phyloP scores from a whole-genome alignment of 2,329 filamentous ascomycete genomes.

The Dryadomyces quercivorus region DNA sequence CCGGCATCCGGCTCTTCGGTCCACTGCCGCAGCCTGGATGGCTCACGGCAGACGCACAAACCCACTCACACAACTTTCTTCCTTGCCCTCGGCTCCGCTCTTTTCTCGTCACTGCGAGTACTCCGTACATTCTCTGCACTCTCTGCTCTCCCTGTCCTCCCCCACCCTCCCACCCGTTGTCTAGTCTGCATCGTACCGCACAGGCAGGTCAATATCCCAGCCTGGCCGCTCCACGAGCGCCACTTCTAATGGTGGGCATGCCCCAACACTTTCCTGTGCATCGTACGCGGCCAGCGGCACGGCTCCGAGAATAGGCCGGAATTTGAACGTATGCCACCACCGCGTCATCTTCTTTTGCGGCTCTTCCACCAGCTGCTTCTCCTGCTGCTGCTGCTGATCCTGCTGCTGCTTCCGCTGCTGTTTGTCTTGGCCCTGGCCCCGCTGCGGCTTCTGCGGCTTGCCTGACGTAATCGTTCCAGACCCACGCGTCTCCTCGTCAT shows the following conservation, averaged over 20 bases:
- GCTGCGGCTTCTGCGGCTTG: constrained; percentile 7
- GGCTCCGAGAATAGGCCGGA: constrained; percentile 78
- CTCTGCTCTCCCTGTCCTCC: background rate
- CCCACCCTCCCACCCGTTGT: background rate
- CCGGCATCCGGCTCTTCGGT: no score
- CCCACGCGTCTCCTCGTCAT: constrained; percentile 15
- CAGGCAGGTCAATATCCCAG: constrained; percentile 69
- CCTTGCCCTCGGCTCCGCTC: background rate
- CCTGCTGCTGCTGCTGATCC: background rate
- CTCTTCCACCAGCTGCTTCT: background rate
- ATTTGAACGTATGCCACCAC: constrained; percentile 83
- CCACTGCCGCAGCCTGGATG: no score
- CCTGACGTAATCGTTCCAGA: background rate
- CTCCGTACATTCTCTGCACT: no score
- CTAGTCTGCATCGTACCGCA: constrained; percentile 37
- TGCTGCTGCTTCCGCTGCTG: background rate
- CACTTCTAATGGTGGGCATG: constrained; percentile 50
- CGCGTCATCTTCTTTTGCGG: constrained; percentile 17
- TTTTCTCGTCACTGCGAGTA: no score
- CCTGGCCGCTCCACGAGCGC: constrained; percentile 78
- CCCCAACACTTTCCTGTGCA: background rate
- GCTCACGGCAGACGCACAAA: no score
- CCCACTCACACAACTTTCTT: background rate
- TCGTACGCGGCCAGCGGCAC: constrained; percentile 26
- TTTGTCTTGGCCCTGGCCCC: constrained; percentile 17